Evolutionary conservation across 257 asterid species (phyloP).

Genomic region (Solanum microdontum): DNA sequence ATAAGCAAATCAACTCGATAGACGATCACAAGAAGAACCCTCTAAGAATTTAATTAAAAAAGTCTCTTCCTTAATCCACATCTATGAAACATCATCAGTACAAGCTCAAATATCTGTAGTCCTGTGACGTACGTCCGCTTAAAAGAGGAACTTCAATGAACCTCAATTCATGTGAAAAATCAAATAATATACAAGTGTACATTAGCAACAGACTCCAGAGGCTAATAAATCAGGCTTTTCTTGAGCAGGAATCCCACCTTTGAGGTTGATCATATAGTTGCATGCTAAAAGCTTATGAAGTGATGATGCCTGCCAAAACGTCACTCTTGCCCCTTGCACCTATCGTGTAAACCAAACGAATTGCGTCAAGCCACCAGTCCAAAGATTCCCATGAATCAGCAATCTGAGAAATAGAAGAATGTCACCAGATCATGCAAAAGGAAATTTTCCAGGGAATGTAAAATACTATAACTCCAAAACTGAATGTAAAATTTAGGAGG

Average conservation of each 20-base stretch:
- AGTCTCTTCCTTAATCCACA: neutral
- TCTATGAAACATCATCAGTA: neutral
- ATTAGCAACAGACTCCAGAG: conserved; percentile 10
- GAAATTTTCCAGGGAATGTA: neutral
- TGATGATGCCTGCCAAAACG: conserved; percentile 90
- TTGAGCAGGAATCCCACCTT: neutral
- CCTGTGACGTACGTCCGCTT: neutral
- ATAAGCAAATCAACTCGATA: neutral
- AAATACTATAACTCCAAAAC: neutral
- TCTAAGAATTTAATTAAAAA: neutral
- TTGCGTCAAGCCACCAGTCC: conserved; percentile 98
- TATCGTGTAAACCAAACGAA: conserved; percentile 86
- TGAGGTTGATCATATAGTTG: conserved; percentile 15
- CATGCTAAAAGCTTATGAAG: conserved; percentile 33
- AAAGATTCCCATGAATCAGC: conserved; percentile 98
- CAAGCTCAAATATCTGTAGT: neutral
- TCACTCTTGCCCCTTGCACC: conserved; percentile 88
- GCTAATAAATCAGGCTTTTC: conserved; percentile 9
- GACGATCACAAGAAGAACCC: neutral
- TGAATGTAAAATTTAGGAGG: neutral
- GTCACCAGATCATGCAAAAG: neutral
- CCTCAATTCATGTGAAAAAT: conserved; percentile 22
- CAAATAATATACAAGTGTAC: conserved; percentile 42
- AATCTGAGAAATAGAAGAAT: conserved; percentile 33
- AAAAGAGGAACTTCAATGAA: conserved; percentile 8